Base-by-base conservation (phyloP, 768 basidiomycete species). In the Melanogaster broomeanus region DNA sequence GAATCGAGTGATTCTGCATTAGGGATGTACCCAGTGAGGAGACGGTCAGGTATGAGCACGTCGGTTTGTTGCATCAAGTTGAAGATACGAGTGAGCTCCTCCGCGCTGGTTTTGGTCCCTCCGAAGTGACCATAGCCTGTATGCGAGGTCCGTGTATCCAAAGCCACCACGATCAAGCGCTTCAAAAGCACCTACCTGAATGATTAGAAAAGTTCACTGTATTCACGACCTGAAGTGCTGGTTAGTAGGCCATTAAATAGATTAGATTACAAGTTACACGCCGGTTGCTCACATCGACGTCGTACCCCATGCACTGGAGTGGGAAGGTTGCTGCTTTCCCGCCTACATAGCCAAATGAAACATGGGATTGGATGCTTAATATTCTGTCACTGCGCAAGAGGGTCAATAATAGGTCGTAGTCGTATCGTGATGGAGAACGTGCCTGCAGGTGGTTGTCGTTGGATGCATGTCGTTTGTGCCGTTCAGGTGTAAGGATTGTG, bases 121-220 rank as follows among this genome's bases (percentile, higher is more conserved):
- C 88, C 88, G 42, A 81, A 81, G 37, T 83, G 80, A 15, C 86
- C 84, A 73, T 98, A 98, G 7, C 93, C 94, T 96, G 57, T 19
- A 24, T 31, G 19, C 0, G 16, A 48, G 25, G 24, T 31, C 12
- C 16, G n/a, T 30, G 13, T 34, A 18, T 30, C 19, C 18, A 33
- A n/a, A 4, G 5, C 10, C 24, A 6, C 24, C 45, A 19, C 0
- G n/a, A 18, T 25, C 28, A 21, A 57, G 4, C 8, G 16, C 16
- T 11, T 24, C 4, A 15, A 31, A 19, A 19, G 15, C 5, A 60
- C 77, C 49, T 49, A 90, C 93, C 94, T 6, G 93, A 79, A 66
- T 99, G 96, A 60, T 98, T 99, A 8, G 91, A 91, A 67, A 90
- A 98, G 62, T 97, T 90, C 33, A 98, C 95, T 1, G 93, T 93